phyloP scores from a whole-genome alignment of 768 basidiomycete species.

The Daedaleopsis sinensis region DNA sequence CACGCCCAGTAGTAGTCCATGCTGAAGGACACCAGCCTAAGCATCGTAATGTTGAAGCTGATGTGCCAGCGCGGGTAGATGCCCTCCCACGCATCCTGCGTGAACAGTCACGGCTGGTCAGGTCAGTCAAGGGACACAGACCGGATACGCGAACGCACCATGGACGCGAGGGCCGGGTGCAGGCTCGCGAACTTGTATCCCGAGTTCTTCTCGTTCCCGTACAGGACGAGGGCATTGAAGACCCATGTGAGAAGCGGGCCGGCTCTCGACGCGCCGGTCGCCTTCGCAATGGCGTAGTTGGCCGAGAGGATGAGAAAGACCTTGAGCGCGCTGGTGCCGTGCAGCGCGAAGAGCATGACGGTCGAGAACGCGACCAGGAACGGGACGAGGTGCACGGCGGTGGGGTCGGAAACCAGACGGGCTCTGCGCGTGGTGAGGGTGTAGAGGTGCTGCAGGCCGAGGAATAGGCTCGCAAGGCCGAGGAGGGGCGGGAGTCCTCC shows the following conservation, averaged over 20 bases:
- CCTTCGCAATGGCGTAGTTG: slow-evolving; percentile 70
- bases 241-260: slow-evolving; percentile 69
- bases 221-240: slow-evolving; percentile 75
- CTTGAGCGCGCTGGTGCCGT: slow-evolving; percentile 82
- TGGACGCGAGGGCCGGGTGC: slow-evolving; percentile 51
- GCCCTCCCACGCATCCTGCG: slow-evolving; percentile 68
- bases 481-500: slow-evolving; percentile 71
- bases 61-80: slow-evolving; percentile 92
- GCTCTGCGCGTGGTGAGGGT: slow-evolving; percentile 28
- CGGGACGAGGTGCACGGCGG: slow-evolving; percentile 46
- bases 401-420: slow-evolving; percentile 29
- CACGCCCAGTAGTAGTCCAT: slow-evolving; percentile 93
- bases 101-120: not conserved
- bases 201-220: slow-evolving; percentile 71
- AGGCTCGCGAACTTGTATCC: slow-evolving; percentile 74
- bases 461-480: slow-evolving; percentile 52
- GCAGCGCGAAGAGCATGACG: slow-evolving; percentile 69
- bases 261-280: slow-evolving; percentile 42
- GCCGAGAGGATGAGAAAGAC: slow-evolving; percentile 66
- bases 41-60: slow-evolving; percentile 94
- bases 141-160: slow-evolving; percentile 53
- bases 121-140: not conserved
- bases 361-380: slow-evolving; percentile 66
- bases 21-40: slow-evolving; percentile 89
- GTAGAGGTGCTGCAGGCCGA: slow-evolving; percentile 58